Percentiles rank a stretch among this genome's conserved stretches.
Evolutionary conservation across 2,329 filamentous ascomycete species (phyloP).

Genomic region (Sarocladiaceae sp.): DNA sequence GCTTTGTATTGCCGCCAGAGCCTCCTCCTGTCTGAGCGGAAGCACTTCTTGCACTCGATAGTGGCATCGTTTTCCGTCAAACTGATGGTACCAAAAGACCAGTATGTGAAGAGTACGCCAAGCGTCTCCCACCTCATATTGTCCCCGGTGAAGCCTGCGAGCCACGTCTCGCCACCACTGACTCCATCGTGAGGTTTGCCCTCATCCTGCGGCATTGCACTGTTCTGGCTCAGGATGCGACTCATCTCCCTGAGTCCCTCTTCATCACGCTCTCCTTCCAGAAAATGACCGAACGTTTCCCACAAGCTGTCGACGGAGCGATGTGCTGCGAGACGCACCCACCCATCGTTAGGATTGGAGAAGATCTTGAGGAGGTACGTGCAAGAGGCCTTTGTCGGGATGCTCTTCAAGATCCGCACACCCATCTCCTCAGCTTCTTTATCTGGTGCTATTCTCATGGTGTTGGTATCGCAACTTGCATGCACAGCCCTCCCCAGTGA

Average conservation of each 20-base stretch:
- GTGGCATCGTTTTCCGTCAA: slow-evolving; percentile 9
- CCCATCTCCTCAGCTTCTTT: slow-evolving; percentile 13
- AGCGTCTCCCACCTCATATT: slow-evolving; percentile 42
- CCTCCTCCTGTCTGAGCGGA: slow-evolving; percentile 4
- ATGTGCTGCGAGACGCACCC: slow-evolving; percentile 25
- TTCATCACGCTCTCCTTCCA: slow-evolving; percentile 3
- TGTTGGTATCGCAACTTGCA: not conserved
- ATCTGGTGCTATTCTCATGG: not conserved
- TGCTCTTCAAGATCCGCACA: slow-evolving; percentile 30
- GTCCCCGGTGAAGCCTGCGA: slow-evolving; percentile 31
- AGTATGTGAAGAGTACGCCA: slow-evolving; percentile 28
- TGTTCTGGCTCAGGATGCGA: slow-evolving; percentile 18
- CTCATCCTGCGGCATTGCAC: slow-evolving; percentile 15
- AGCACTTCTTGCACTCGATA: slow-evolving; percentile 9
- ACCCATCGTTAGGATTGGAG: slow-evolving; percentile 21
- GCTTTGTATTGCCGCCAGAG: slow-evolving; percentile 7
- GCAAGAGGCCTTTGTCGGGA: slow-evolving; percentile 25
- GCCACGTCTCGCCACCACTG: slow-evolving; percentile 29
- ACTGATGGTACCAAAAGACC: slow-evolving; percentile 7
- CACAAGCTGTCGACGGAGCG: slow-evolving; percentile 27
- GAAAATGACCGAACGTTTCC: slow-evolving; percentile 16
- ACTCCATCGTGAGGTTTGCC: slow-evolving; percentile 28
- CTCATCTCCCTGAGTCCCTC: slow-evolving; percentile 7
- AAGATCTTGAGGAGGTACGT: slow-evolving; percentile 13
- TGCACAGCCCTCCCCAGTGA: not conserved